Evolutionary conservation across 2,329 filamentous ascomycete species (phyloP).

Genomic region (Zasmidium citrigriseum): DNA sequence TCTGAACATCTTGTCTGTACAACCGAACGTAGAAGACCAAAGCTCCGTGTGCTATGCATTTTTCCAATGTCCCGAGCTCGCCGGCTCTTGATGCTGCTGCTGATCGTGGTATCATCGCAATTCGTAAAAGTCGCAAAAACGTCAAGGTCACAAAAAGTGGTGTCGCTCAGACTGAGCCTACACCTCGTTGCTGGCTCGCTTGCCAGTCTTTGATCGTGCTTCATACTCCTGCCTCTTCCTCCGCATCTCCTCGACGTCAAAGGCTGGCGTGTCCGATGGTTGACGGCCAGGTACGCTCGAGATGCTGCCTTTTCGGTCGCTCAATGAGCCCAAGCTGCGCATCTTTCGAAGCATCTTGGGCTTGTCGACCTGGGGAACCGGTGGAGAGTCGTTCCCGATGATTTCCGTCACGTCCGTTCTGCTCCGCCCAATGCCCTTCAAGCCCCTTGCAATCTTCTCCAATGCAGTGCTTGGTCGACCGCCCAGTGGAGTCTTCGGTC

Average conservation of each 20-base stretch:
- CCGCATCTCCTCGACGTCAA: slow-evolving; percentile 25
- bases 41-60: slow-evolving; percentile 19
- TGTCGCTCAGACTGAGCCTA: not conserved
- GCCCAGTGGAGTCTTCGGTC: slow-evolving; percentile 38
- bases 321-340: slow-evolving; percentile 37
- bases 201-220: slow-evolving; percentile 13
- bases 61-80: slow-evolving; percentile 11
- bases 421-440: slow-evolving; percentile 59
- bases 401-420: slow-evolving; percentile 54
- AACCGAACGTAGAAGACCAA: slow-evolving; percentile 8
- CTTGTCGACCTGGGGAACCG: slow-evolving; percentile 16
- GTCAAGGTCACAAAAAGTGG: slow-evolving; percentile 4
- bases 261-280: slow-evolving; percentile 18
- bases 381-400: slow-evolving; percentile 26
- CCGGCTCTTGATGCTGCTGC: slow-evolving; percentile 16
- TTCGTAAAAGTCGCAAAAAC: slow-evolving; percentile 18
- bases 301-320: slow-evolving; percentile 26
- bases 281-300: slow-evolving; percentile 17
- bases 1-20: slow-evolving; percentile 6
- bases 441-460: slow-evolving; percentile 61
- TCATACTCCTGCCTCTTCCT: slow-evolving; percentile 19
- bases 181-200: slow-evolving; percentile 21
- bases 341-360: slow-evolving; percentile 37
- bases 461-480: slow-evolving; percentile 50
- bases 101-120: slow-evolving; percentile 23